Conservation (phyloP, 202 grass and related monocot genomes). For the Cymbopogon flexuosus region DNA sequence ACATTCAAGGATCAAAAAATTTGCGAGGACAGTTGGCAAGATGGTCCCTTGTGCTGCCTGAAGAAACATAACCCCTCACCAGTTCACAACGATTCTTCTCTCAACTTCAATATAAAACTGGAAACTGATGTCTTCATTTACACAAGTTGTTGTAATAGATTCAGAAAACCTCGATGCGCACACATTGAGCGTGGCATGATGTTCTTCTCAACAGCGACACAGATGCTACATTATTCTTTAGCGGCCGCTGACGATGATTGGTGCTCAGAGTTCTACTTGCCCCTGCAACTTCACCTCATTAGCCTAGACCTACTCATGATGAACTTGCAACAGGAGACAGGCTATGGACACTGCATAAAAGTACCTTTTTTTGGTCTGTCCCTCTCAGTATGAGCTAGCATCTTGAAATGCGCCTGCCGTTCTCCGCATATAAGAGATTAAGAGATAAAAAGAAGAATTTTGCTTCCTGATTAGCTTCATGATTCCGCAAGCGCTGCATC, state of each 20-base stretch:
- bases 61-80: conserved; percentile 38
- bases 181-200: conserved; percentile 18
- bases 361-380: not conserved
- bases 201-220: conserved; percentile 5
- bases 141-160: conserved; percentile 14
- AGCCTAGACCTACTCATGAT: not conserved
- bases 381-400: conserved; percentile 18
- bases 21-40: conserved; percentile 5
- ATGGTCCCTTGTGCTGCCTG: conserved; percentile 39
- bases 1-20: not conserved
- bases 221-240: not conserved
- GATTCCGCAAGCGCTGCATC: conserved; percentile 31
- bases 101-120: conserved; percentile 1
- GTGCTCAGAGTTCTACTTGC: conserved; percentile 12
- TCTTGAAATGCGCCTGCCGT: conserved; percentile 3
- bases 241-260: conserved; percentile 6
- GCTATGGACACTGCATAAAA: not conserved
- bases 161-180: conserved; percentile 5
- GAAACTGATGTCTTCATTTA: not conserved
- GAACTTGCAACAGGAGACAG: conserved; percentile 7
- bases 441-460: conserved; percentile 33
- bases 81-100: not conserved
- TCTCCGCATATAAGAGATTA: conserved; percentile 40
- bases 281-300: conserved; percentile 27
- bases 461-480: conserved; percentile 14